Percentiles rank a stretch among this genome's conserved stretches.
Evolutionary conservation across 768 basidiomycete species (phyloP).

Genomic region (Suillus spraguei): DNA sequence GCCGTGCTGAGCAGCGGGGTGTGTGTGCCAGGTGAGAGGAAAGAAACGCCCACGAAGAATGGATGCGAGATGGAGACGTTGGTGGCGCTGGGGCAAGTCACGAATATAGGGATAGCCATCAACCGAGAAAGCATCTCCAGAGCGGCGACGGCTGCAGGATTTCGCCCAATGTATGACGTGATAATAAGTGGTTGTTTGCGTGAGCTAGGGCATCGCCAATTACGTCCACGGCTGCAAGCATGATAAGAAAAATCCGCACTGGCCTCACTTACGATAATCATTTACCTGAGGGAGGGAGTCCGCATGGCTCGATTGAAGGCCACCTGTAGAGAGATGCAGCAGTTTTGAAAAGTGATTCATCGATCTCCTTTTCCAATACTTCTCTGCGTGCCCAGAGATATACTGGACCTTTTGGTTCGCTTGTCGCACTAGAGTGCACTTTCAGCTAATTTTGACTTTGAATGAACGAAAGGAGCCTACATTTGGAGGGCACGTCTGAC

Average conservation of each 20-base stretch:
- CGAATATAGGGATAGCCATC: slow-evolving; percentile 57
- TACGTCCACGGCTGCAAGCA: slow-evolving; percentile 29
- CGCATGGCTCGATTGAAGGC: slow-evolving; percentile 53
- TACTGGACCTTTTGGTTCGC: slow-evolving; percentile 71
- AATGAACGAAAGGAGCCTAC: slow-evolving; percentile 34
- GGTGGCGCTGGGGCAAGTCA: slow-evolving; percentile 51
- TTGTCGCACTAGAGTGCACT: slow-evolving; percentile 51
- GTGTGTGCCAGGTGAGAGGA: slow-evolving; percentile 46
- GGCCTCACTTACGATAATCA: background rate
- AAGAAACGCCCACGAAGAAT: slow-evolving; percentile 53
- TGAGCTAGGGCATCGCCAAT: slow-evolving; percentile 53
- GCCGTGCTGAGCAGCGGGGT: slow-evolving; percentile 51
- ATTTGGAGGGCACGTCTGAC: slow-evolving; percentile 66
- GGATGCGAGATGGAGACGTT: slow-evolving; percentile 61
- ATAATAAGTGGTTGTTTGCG: slow-evolving; percentile 60
- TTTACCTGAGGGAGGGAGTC: slow-evolving; percentile 44
- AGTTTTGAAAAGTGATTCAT: slow-evolving; percentile 36
- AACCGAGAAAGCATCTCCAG: slow-evolving; percentile 51
- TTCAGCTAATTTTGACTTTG: slow-evolving; percentile 1
- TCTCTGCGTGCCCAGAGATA: slow-evolving; percentile 78
- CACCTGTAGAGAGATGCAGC: slow-evolving; percentile 40
- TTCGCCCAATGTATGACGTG: slow-evolving; percentile 63
- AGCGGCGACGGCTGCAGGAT: slow-evolving; percentile 44
- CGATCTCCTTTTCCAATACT: slow-evolving; percentile 65
- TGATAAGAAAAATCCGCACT: background rate